Conservation (phyloP, 169 alveolate species). For the Eimeria brunetti region DNA sequence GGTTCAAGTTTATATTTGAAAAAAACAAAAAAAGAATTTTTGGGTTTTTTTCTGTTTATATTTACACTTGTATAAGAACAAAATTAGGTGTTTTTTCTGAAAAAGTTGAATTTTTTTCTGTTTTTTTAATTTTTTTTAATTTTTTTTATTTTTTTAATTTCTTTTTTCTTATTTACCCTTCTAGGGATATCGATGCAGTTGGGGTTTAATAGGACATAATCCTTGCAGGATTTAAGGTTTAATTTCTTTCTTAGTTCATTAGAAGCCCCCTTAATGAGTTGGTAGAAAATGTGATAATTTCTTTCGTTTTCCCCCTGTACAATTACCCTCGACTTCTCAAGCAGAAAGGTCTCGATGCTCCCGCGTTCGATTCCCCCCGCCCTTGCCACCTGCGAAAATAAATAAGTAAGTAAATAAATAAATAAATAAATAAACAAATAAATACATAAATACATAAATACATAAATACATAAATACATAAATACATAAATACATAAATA, state of each 20-base stretch:
- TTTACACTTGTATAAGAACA: no score
- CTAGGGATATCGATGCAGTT: background rate
- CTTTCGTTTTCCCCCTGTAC: constrained; percentile 93
- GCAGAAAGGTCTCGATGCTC: constrained; percentile 93
- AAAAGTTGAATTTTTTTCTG: no score
- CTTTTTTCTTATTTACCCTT: background rate
- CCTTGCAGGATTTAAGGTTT: background rate
- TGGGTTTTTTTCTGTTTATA: no score
- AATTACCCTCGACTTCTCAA: constrained; percentile 98
- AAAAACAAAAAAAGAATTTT: background rate
- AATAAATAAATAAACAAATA: background rate
- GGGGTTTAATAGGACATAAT: background rate
- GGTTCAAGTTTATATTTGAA: background rate
- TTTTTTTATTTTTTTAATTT: background rate
- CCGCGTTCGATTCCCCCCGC: constrained; percentile 92
- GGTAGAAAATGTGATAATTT: constrained; percentile 97
- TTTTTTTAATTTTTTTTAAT: background rate
- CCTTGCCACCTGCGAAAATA: constrained; percentile 24
- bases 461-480: background rate
- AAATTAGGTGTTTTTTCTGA: no score
- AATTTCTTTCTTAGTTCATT: background rate
- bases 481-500: no score
- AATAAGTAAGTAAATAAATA: background rate
- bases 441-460: background rate
- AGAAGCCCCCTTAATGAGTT: constrained; percentile 93